A percentile compares a stretch with the other conserved stretches of the same genome.
Evolutionary conservation across 768 basidiomycete genomes (phyloP).

Genomic region (Lactarius akahatsu): DNA sequence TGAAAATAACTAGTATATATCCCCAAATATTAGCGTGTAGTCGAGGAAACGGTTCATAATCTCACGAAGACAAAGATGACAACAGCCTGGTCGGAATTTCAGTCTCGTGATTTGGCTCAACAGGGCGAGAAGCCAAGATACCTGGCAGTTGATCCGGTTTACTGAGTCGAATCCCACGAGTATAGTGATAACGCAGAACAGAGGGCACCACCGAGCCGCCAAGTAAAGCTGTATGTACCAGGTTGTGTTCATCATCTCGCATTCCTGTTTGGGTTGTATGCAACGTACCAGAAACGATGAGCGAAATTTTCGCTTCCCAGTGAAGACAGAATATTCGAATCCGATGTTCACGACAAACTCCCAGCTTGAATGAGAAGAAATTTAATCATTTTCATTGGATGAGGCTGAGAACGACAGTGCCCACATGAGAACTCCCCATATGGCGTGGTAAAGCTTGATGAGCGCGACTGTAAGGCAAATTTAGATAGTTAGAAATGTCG

Average conservation of each 20-base stretch:
- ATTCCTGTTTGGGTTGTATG: neutral
- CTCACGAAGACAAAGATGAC: conserved; percentile 1
- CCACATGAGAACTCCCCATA: no score
- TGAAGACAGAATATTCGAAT: neutral
- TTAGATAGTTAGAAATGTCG: no score
- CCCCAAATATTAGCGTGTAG: neutral
- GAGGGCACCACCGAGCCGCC: neutral
- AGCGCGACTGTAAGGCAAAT: no score
- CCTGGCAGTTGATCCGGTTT: neutral
- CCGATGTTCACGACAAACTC: neutral
- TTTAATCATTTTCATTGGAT: no score
- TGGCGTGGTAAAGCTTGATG: no score
- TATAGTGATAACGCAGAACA: neutral
- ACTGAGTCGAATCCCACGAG: neutral
- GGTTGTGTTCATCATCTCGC: neutral
- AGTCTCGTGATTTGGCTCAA: neutral
- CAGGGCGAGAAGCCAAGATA: neutral
- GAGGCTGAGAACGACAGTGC: no score
- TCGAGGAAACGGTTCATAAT: no score
- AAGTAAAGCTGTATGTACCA: neutral
- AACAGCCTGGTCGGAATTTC: neutral
- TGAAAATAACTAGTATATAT: conserved; percentile 2
- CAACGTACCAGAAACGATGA: neutral
- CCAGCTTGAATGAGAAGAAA: neutral
- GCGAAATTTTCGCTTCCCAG: neutral